Percentiles rank a stretch among this genome's conserved stretches.
These are phyloP conservation scores for Diophrys appendiculata DNA, from an alignment of 73 alveolate genomes.

Conservation along the genomic window DNA sequence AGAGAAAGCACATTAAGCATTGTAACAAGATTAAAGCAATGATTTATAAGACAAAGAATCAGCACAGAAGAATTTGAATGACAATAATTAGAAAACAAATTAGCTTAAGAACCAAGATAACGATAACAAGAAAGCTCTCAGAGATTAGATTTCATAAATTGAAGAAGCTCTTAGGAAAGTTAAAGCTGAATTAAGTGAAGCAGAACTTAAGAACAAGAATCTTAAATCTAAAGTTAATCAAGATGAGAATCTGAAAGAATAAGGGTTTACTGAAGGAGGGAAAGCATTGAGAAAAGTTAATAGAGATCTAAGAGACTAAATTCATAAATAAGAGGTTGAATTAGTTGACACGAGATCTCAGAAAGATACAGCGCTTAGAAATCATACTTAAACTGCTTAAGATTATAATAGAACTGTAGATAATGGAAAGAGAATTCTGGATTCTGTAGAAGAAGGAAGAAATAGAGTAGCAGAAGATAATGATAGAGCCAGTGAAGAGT, in stretches of 20 bases:
- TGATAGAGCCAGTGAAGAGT: neutral
- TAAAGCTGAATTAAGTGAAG: neutral
- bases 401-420: neutral
- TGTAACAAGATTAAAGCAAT: too few species aligned
- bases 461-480: neutral
- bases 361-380: neutral
- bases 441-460: neutral
- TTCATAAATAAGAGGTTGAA: neutral
- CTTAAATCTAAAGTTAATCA: neutral
- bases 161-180: neutral
- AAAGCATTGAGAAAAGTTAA: neutral
- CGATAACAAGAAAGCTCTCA: neutral
- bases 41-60: too few species aligned
- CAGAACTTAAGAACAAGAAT: neutral
- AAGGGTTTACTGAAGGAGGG: neutral
- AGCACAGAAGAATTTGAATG: too few species aligned
- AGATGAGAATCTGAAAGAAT: neutral
- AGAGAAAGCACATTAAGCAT: too few species aligned
- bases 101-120: neutral
- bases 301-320: neutral
- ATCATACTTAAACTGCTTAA: neutral
- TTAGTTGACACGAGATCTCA: neutral
- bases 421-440: neutral
- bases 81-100: too few species aligned
- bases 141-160: neutral